Base-by-base conservation (phyloP, 768 basidiomycete genomes). In the Phylloporus rhodoxanthus region DNA sequence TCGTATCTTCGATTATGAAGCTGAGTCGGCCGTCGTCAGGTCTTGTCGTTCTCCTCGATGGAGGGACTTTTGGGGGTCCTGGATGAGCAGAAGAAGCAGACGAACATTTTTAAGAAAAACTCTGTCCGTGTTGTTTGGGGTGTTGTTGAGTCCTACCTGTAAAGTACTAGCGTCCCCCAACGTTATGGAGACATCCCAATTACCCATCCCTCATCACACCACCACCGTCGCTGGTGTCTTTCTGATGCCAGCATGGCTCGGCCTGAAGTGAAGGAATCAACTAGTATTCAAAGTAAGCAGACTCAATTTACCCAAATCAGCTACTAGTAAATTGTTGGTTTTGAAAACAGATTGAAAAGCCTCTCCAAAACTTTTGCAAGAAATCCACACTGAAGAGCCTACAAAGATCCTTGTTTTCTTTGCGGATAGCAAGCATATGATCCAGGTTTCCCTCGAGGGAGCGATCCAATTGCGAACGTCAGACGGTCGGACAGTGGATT, bases 401-500 rank as follows among this genome's bases (percentile, higher is more conserved):
- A 43, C 26, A 9, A 43, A 48, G 5, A 21, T 48, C 23, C 13
- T 41, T 14, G 28, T 10, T 9, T 43, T 43, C 19, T 43, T 14
- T 11, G 33, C 43, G 17, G 53, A 41, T 15, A 23, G 39, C 19
- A 34, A 28, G n/a, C 49, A 51, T 21, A n/a, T 34, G 25, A 55
- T 45, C 14, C 45, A 41, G 8, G 43, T 53, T 37, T 37, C 15
- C 19, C 15, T 17, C 9, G 15, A 32, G 6, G 21, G 28, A 5
- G 32, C 20, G 15, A 10, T 20, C 13, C 20, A 46, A 15, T 14
- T 53, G 28, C 40, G 23, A 21, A 19, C 30, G 19, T 42, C 44
- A 11, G 53, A 54, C 19, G 53, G 42, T 40, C 45, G 30, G 29
- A 42, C 19, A 42, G 25, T 45, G 20, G 26, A 21, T 21, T 48